These are phyloP conservation scores for Talinum fruticosum DNA, from an alignment of 148 eudicot species.

Conservation along the genomic window DNA sequence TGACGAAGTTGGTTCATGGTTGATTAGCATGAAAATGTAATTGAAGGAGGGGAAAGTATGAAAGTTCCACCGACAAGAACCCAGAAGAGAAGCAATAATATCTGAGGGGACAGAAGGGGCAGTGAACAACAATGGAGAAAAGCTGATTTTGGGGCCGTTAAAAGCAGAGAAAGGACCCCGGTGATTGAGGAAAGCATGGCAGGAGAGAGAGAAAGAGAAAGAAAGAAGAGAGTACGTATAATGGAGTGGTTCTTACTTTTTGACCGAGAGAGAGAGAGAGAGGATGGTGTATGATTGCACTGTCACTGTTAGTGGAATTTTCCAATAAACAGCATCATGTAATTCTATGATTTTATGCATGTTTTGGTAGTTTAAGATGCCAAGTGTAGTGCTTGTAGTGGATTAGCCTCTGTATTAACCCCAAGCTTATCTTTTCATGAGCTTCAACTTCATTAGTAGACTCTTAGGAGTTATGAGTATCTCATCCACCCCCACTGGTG, in stretches of 20 bases:
- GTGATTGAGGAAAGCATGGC: conserved; percentile 12
- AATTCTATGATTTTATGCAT: background rate
- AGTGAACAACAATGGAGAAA: conserved; percentile 16
- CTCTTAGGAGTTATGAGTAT: no score
- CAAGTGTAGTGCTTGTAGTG: background rate
- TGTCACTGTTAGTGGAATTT: background rate
- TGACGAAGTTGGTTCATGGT: background rate
- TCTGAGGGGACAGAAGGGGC: background rate
- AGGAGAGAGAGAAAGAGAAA: background rate
- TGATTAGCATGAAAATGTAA: background rate
- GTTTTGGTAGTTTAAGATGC: background rate
- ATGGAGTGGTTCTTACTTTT: background rate
- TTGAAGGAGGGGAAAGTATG: background rate
- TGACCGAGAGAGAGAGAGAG: no score
- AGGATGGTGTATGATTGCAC: background rate
- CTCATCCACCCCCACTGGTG: background rate
- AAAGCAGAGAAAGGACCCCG: conserved; percentile 23
- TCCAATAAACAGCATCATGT: background rate
- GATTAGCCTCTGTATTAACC: background rate
- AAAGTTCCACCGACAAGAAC: conserved; percentile 23
- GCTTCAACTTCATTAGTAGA: background rate
- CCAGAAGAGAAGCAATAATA: conserved; percentile 20
- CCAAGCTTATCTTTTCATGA: background rate
- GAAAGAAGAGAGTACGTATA: background rate
- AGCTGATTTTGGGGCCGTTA: conserved; percentile 6